phyloP scores from a whole-genome alignment of 2,329 filamentous ascomycete species.

The Fusarium liriodendri region DNA sequence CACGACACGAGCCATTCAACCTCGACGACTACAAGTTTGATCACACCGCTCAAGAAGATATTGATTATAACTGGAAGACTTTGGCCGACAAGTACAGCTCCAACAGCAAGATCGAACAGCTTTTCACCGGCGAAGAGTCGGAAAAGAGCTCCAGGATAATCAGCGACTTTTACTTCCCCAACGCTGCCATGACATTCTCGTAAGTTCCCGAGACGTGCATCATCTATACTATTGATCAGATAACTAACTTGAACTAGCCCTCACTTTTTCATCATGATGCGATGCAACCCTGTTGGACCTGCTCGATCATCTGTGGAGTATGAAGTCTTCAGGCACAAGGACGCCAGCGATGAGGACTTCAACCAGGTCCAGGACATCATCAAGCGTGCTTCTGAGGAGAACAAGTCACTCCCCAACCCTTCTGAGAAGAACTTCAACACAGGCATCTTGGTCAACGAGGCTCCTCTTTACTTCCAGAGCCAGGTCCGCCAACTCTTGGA shows the following conservation, averaged over 20 bases:
- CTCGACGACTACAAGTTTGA: slow-evolving; percentile 66
- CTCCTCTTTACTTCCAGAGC: slow-evolving; percentile 26
- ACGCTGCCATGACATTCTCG: slow-evolving; percentile 34
- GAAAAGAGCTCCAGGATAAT: slow-evolving; percentile 18
- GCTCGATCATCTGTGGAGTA: slow-evolving; percentile 22
- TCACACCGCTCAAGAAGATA: slow-evolving; percentile 65
- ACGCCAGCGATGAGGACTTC: slow-evolving; percentile 25
- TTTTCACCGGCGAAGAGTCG: neutral
- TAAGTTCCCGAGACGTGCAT: slow-evolving; percentile 57
- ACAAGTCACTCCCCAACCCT: slow-evolving; percentile 15
- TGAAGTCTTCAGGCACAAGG: slow-evolving; percentile 33
- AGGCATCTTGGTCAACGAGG: slow-evolving; percentile 13
- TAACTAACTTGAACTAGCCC: slow-evolving; percentile 48
- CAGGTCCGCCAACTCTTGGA: slow-evolving; percentile 32
- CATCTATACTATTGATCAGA: slow-evolving; percentile 18
- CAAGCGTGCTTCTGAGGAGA: slow-evolving; percentile 15
- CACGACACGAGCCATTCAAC: slow-evolving; percentile 56
- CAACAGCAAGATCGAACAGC: slow-evolving; percentile 52
- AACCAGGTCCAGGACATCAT: slow-evolving; percentile 17
- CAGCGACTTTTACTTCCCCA: slow-evolving; percentile 40
- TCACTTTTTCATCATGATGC: slow-evolving; percentile 29
- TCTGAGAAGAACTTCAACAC: slow-evolving; percentile 20
- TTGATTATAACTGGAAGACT: slow-evolving; percentile 69
- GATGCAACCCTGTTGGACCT: slow-evolving; percentile 26
- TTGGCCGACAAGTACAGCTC: slow-evolving; percentile 49